Evolutionary conservation across 2,329 filamentous ascomycete species (phyloP), one percentile per base, ranked within the genome.

Genomic region (Clonostachys sp.): DNA sequence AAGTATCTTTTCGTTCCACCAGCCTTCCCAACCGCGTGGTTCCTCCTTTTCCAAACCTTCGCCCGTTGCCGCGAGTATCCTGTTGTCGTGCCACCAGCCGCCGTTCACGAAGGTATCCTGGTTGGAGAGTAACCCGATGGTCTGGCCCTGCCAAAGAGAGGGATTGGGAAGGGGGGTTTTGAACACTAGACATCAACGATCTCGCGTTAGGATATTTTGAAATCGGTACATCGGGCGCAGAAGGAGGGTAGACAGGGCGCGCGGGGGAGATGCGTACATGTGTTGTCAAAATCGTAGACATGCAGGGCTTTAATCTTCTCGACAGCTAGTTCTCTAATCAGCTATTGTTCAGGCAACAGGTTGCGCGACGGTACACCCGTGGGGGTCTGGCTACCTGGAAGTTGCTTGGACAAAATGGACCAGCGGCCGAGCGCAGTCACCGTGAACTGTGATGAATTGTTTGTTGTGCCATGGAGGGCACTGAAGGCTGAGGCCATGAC

Each of bases 241-340:
- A 30, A 30, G 24, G 8, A 30, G 24, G 24, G 24, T 10, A 8
- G 8, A 5, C 24, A 30, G 48, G 41, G 42, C 53, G 20, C n/a
- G 14, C 17, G 34, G 34, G 34, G 38, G 41, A 33, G 47, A 36
- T 44, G 54, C 85, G 64, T 73, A 92, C 89, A 72, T 36, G 92
- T 97, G 62, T 99, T 97, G 68, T 99, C 94, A 66, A 97, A 99
- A 66, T 99, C 94, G 71, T 97, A 97, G 56, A 99, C 80, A 62
- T 97, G 92, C 45, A 99, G 83, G 9, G 83, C 72, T 63, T 82
- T 89, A 67, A 97, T 86, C 47, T 81, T 74, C 40, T 86, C 75
- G 12, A 83, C 75, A 34, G 81, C 79, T 80, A 54, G 20, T 45
- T 57, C 41, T 54, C 51, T 47, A 39, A 24, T 12, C 20, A 35